Conservation (phyloP, 176 grass and related monocot species). For the Poa pratensis region DNA sequence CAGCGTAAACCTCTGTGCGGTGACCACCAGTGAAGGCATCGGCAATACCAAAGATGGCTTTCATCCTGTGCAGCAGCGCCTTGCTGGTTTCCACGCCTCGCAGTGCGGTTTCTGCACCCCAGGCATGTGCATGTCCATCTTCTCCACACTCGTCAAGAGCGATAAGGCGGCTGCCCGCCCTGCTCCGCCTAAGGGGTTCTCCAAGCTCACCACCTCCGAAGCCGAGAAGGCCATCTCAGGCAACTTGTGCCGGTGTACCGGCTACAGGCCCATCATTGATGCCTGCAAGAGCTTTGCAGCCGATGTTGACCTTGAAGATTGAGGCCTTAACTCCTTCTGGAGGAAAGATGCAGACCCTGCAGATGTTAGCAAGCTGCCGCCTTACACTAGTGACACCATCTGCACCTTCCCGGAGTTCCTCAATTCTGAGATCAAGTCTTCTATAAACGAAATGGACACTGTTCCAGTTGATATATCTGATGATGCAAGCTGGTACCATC, state of each 20-base stretch:
- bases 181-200: slow-evolving; percentile 56
- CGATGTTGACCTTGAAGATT: slow-evolving; percentile 85
- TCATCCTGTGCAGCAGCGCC: slow-evolving; percentile 66
- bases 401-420: slow-evolving; percentile 74
- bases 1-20: slow-evolving; percentile 55
- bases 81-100: slow-evolving; percentile 81
- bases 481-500: slow-evolving; percentile 54
- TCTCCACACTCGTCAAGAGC: slow-evolving; percentile 48
- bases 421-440: slow-evolving; percentile 67
- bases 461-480: neutral
- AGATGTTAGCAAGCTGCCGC: slow-evolving; percentile 48
- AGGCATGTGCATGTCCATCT: slow-evolving; percentile 92
- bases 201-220: slow-evolving; percentile 64
- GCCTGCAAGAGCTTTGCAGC: slow-evolving; percentile 92
- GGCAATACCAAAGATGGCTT: slow-evolving; percentile 45
- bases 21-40: slow-evolving; percentile 78
- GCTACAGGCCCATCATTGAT: slow-evolving; percentile 78
- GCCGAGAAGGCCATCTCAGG: slow-evolving; percentile 68
- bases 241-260: slow-evolving; percentile 89
- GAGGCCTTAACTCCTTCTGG: slow-evolving; percentile 85
- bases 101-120: slow-evolving; percentile 94
- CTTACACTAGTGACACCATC: slow-evolving; percentile 43
- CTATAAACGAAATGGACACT: neutral
- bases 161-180: neutral
- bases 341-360: slow-evolving; percentile 51